Base-by-base conservation (phyloP, 129 eudicot species). In the Helichrysum umbraculigerum region DNA sequence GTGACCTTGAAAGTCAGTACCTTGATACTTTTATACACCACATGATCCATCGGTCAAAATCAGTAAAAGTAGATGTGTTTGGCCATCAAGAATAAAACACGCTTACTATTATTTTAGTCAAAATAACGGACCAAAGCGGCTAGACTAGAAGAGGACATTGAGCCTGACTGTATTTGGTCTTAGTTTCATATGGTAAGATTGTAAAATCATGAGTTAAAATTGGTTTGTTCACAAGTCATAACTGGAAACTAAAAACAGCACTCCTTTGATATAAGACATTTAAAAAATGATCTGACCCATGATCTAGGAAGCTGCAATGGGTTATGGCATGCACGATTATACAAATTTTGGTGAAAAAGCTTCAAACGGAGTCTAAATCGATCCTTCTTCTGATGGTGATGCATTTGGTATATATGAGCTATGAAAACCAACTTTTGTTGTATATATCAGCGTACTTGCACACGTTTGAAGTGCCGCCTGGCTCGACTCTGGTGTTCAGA, bases 401-500 rank as follows among this genome's bases (percentile, higher is more conserved):
- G 65, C 76, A 33, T 66, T 66, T 51, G 19, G 30, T 28, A 52
- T 12, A 52, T 12, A 34, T 33, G 79, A 6, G 73, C 42, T 66
- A 37, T 1, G 41, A 52, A 67, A 67, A 76, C 56, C 22, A 76
- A 56, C 67, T 25, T 35, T 9, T 2, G 22, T 8, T 17, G n/a
- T 50, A 42, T 19, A 19, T 73, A 42, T 64, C 76, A 72, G 44
- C 47, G 39, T 54, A 80, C 74, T 51, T 79, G 89, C 58, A 73
- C 82, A 7, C 83, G 79, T 37, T 62, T 83, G 62, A 74, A 30
- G 74, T 70, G 83, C n/a, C 79, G 85, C 9, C 76, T 72, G 50
- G 64, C 82, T 66, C 83, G 94, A 35, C 85, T 82, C 56, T 89
- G 92, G 58, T 89, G 97, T 39, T 79, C 90, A 4, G 96, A 84